Evolutionary conservation across 306 rosid genomes (phyloP).

Genomic region (Rosa chinensis): DNA sequence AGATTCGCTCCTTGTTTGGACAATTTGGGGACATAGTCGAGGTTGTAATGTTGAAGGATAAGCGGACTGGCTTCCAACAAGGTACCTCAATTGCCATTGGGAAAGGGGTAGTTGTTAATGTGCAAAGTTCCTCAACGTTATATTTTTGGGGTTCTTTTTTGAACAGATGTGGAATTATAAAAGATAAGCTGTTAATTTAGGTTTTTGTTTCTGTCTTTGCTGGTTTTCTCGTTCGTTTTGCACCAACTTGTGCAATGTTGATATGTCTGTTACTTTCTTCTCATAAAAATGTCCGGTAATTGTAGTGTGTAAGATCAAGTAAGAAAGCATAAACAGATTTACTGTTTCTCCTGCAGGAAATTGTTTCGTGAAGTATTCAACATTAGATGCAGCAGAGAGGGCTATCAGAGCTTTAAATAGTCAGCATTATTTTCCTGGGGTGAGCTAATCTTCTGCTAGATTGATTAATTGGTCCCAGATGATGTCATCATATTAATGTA

Average conservation of each 20-base stretch:
- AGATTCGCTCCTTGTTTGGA: constrained; percentile 74
- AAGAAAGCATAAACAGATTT: constrained; percentile 14
- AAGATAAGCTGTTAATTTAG: not conserved
- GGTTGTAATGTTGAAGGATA: constrained; percentile 74
- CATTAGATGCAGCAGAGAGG: constrained; percentile 68
- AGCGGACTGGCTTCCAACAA: constrained; percentile 69
- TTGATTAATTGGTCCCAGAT: constrained; percentile 19
- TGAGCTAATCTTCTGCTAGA: constrained; percentile 34
- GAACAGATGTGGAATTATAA: too few species aligned
- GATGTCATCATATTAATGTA: constrained; percentile 25
- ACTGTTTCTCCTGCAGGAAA: constrained; percentile 55
- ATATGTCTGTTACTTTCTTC: not conserved
- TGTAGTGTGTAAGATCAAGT: constrained; percentile 22
- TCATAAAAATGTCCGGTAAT: not conserved
- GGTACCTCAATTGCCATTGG: constrained; percentile 37
- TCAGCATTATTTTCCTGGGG: constrained; percentile 76
- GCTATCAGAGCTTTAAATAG: constrained; percentile 70
- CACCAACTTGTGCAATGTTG: not conserved
- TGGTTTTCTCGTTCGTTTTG: not conserved
- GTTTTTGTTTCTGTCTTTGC: not conserved
- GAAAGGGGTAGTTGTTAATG: too few species aligned
- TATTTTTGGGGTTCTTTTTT: too few species aligned
- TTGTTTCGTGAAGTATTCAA: constrained; percentile 83
- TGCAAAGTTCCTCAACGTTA: too few species aligned
- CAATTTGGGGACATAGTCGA: constrained; percentile 68